phyloP scores from a whole-genome alignment of 306 rosid species.

The Quercus wislizeni region DNA sequence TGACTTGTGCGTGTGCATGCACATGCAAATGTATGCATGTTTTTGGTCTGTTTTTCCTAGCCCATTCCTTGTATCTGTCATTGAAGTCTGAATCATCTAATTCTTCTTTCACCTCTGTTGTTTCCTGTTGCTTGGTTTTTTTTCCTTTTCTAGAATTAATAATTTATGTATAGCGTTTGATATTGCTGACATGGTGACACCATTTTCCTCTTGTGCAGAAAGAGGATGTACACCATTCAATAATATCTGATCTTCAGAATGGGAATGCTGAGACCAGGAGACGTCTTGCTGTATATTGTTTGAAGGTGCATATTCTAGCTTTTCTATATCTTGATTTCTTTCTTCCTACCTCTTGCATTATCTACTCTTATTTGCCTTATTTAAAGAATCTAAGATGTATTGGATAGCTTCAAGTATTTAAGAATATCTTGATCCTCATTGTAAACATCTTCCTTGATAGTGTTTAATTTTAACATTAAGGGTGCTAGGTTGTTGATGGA shows the following conservation, averaged over 20 bases:
- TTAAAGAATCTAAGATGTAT: not conserved
- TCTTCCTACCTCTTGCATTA: conserved; percentile 11
- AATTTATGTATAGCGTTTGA: conserved; percentile 8
- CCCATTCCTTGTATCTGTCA: not conserved
- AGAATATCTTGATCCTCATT: not conserved
- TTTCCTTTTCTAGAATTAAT: conserved; percentile 11
- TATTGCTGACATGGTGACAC: conserved; percentile 27
- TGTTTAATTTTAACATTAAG: not conserved
- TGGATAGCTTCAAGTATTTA: not conserved
- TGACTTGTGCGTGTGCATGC: not conserved
- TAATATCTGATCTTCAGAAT: conserved; percentile 96
- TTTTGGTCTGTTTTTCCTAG: not conserved
- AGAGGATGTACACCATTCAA: conserved; percentile 97
- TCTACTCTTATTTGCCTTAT: not conserved
- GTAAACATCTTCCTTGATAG: not conserved
- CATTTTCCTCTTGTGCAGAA: conserved; percentile 52
- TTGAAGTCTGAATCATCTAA: not conserved
- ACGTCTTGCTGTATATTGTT: conserved; percentile 96
- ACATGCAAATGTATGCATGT: not conserved
- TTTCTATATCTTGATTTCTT: conserved; percentile 24
- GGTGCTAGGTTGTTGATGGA: not conserved
- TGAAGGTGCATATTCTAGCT: conserved; percentile 60
- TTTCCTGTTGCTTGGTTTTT: conserved; percentile 22
- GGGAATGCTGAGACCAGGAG: conserved; percentile 96
- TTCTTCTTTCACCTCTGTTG: conserved; percentile 3